Base-by-base conservation (phyloP, 768 basidiomycete genomes). In the Panaeolus cyanescens region DNA sequence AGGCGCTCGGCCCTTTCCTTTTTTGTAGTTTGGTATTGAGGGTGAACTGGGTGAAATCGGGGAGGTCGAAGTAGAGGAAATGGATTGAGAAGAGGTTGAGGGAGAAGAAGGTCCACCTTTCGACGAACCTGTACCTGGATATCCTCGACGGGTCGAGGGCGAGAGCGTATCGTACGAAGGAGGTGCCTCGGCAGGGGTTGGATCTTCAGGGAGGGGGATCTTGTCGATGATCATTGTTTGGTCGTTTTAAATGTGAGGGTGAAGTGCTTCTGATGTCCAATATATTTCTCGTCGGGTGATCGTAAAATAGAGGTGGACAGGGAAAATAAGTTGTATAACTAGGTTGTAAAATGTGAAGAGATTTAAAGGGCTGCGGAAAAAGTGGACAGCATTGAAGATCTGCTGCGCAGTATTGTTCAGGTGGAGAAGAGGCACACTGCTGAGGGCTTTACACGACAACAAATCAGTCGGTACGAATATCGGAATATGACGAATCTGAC, bases 121-220 rank as follows among this genome's bases (percentile, higher is more conserved):
- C 22, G 31, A 39, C 1, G 36, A 56, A 42, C 28, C 56, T 20
- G 53, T 19, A 39, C 50, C 33, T 37, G 13, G 30, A 15, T 32
- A 13, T 55, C 30, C 31, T 57, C 20, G 28, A n/a, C 7, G 19
- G 22, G 30, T 50, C 55, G 55, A 56, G 30, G 40, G 33, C 13
- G 55, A 55, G 32, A 53, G 45, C 20, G 70, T 63, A 15, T 80
- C 79, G 56, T 80, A 81, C 0, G 79, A 75, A 22, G 79, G 79
- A 3, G 80, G 80, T 31, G 77, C 73, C 40, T 80, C 78, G 4
- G 60, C 17, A 0, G 78, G 77, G 2, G 74, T 75, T 12, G 72
- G 71, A 45, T 79, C 77, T 33, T 79, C 71, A 0, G 77, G 77
- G n/a, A 77, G 62, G 17, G 74, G 70, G 5, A 65, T 67, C 58